Conservation (phyloP, 2,329 filamentous ascomycete species). For the Tolypocladium paradoxum region DNA sequence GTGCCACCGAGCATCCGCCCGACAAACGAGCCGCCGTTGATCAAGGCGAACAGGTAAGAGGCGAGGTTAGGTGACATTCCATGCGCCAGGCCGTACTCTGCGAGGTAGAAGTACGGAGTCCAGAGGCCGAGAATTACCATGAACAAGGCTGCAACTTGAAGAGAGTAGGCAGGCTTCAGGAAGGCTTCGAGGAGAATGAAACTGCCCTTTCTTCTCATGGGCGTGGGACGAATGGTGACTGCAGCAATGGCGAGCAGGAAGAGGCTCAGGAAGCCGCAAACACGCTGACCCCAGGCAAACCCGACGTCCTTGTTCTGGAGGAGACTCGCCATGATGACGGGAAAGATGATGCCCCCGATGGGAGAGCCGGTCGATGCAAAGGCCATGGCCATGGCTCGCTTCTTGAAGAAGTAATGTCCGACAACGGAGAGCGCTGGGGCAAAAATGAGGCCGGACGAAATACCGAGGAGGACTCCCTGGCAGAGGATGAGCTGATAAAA, state of each 20-base stretch:
- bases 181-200: neutral
- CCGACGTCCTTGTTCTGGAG: neutral
- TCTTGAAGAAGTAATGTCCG: neutral
- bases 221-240: neutral
- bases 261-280: neutral
- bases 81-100: neutral
- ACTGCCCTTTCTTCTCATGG: neutral
- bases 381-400: neutral
- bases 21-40: neutral
- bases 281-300: neutral
- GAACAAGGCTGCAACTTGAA: neutral
- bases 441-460: neutral
- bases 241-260: neutral
- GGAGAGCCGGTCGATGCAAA: neutral
- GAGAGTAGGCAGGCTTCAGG: neutral
- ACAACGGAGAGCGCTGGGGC: neutral
- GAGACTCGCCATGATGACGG: neutral
- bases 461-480: neutral
- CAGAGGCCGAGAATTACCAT: neutral
- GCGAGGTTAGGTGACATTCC: neutral
- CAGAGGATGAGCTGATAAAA: neutral
- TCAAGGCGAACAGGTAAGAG: neutral
- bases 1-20: neutral
- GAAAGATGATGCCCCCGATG: neutral
- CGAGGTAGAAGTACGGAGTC: neutral